Evolutionary conservation across 768 basidiomycete genomes (phyloP).

Genomic region (Asterophora parasitica): DNA sequence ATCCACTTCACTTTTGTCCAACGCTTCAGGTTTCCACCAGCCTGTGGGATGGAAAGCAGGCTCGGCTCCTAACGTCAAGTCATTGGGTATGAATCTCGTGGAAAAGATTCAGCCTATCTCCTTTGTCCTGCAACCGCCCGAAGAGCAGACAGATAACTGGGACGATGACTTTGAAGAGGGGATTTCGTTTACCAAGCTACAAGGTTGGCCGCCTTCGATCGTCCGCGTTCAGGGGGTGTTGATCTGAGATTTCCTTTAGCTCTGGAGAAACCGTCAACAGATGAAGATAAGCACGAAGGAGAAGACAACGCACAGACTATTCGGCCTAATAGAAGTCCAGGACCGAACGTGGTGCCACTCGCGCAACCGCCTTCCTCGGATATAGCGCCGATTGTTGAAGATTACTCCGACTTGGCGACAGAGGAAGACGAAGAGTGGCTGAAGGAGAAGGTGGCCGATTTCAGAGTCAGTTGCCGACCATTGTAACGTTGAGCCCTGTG

Average conservation of each 20-base stretch:
- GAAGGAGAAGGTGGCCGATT: conserved; percentile 76
- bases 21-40: conserved; percentile 25
- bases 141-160: conserved; percentile 95
- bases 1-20: conserved; percentile 26
- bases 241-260: conserved; percentile 31
- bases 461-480: conserved; percentile 51
- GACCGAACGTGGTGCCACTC: conserved; percentile 44
- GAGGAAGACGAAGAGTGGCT: conserved; percentile 70
- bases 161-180: conserved; percentile 97
- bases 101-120: conserved; percentile 60
- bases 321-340: conserved; percentile 69
- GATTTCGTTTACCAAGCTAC: conserved; percentile 81
- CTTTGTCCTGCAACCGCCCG: conserved; percentile 65
- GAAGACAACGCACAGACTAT: conserved; percentile 84
- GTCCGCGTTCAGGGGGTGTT: neutral
- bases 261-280: conserved; percentile 55
- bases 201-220: conserved; percentile 35
- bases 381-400: conserved; percentile 73
- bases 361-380: conserved; percentile 58
- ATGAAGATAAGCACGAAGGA: conserved; percentile 49
- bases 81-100: conserved; percentile 34
- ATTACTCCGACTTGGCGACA: conserved; percentile 84
- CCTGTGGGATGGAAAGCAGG: conserved; percentile 32
- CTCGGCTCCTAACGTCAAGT: conserved; percentile 28
- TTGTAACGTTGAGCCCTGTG: neutral